Base-by-base conservation (phyloP, 139 green algal species). In the Yamagishiella unicocca region DNA sequence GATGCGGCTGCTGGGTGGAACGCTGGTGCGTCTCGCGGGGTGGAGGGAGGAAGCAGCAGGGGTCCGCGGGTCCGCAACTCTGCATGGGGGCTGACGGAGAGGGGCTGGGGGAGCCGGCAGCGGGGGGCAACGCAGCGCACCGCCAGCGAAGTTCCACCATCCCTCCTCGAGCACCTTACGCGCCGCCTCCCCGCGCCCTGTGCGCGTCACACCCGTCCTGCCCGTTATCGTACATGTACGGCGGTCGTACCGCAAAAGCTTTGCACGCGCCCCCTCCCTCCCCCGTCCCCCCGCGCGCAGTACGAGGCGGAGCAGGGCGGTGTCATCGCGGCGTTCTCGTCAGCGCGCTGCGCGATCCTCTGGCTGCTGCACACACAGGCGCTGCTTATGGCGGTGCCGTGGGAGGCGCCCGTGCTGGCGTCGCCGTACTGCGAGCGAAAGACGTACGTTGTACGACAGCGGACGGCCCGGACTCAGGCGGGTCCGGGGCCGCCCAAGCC, bases 281-380 rank as follows among this genome's bases (percentile, higher is more conserved):
- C 58, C 58, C n/a, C 58, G 19, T 29, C 43, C 29, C 43, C n/a
- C n/a, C n/a, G n/a, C n/a, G n/a, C 17, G 61, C 62, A 85, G 79
- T 85, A 85, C 61, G 79, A 85, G 27, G 40, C 79, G 17, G 62
- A 76, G 40, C 29, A 33, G 22, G 79, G 79, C 79, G 27, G 10
- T 21, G 19, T 85, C 19, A 19, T 42, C 6, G 61, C 61, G 19
- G 79, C 14, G 40, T 85, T 85, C 79, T 1, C 61, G 2, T 76
- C 61, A 2, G 79, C 79, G 24, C 79, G 79, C 42, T n/a, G 40
- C 7, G 79, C 79, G 0, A n/a, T 85, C 17, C 79, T 85, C 40
- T 85, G 79, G 79, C 58, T 85, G 42, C 79, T 85, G 62, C 79
- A 85, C 58, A 43, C 4, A 6, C 79, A 76, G 61, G 58, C 79